Conservation (phyloP, 129 eudicot genomes). For the Artemisia argyi region DNA sequence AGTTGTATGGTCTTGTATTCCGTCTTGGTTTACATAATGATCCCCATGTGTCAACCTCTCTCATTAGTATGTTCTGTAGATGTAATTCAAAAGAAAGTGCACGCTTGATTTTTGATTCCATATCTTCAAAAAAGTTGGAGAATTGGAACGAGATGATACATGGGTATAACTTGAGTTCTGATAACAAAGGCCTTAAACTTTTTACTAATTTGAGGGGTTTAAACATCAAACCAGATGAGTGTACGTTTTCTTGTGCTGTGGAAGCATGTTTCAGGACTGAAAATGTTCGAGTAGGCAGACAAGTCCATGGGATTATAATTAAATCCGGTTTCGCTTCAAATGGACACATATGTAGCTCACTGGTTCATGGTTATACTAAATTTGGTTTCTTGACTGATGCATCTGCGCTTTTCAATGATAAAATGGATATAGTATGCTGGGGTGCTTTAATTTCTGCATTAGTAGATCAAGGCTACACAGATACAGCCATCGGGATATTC, state of each 20-base stretch:
- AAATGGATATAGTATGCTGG: constrained; percentile 34
- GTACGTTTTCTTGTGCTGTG: constrained; percentile 33
- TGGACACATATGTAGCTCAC: constrained; percentile 34
- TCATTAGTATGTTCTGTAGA: constrained; percentile 41
- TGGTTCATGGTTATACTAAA: constrained; percentile 30
- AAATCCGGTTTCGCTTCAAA: constrained; percentile 39
- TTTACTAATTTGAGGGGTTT: constrained; percentile 23
- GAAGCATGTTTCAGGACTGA: constrained; percentile 43
- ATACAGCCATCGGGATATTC: constrained; percentile 23
- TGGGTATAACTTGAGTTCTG: constrained; percentile 36
- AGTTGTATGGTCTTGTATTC: constrained; percentile 33
- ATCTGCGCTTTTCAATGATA: constrained; percentile 18
- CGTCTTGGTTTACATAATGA: constrained; percentile 27
- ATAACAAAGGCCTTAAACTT: constrained; percentile 31
- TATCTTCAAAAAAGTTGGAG: constrained; percentile 21
- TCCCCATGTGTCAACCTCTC: constrained; percentile 18
- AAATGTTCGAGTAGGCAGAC: constrained; percentile 30
- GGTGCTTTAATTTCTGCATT: constrained; percentile 37
- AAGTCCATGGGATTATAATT: constrained; percentile 37
- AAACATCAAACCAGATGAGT: constrained; percentile 28
- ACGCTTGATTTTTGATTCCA: constrained; percentile 24
- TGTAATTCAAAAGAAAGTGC: constrained; percentile 31
- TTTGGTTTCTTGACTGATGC: constrained; percentile 32
- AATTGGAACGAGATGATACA: constrained; percentile 42
- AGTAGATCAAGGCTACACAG: constrained; percentile 32